Percentiles rank a stretch among this genome's conserved stretches.
phyloP scores from a whole-genome alignment of 768 basidiomycete species.

The Collybia sordida region DNA sequence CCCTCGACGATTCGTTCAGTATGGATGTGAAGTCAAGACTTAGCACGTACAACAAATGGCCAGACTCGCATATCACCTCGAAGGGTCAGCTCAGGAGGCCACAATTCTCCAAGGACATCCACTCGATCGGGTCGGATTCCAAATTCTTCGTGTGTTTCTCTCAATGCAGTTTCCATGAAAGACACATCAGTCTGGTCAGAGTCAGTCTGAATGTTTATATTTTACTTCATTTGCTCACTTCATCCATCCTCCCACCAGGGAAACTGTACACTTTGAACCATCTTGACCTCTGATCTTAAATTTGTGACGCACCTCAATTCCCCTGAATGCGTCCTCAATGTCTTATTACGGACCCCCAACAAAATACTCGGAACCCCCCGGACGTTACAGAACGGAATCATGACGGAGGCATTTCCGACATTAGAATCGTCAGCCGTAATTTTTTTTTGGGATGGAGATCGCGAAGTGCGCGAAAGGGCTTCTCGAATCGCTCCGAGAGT shows the following conservation, averaged over 20 bases:
- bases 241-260: slow-evolving; percentile 71
- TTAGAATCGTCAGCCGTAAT: background rate
- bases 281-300: background rate
- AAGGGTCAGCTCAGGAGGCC: slow-evolving; percentile 59
- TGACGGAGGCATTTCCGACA: slow-evolving; percentile 58
- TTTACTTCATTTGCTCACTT: slow-evolving; percentile 34
- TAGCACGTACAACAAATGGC: slow-evolving; percentile 68
- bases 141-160: slow-evolving; percentile 77
- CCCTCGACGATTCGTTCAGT: background rate
- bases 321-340: slow-evolving; percentile 71
- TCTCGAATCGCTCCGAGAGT: slow-evolving; percentile 30
- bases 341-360: slow-evolving; percentile 67
- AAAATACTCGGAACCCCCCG: slow-evolving; percentile 63
- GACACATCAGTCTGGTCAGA: slow-evolving; percentile 47
- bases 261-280: slow-evolving; percentile 46
- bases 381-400: slow-evolving; percentile 80
- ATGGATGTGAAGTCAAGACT: slow-evolving; percentile 8
- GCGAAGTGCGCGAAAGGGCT: slow-evolving; percentile 8
- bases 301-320: slow-evolving; percentile 63
- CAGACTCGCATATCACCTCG: slow-evolving; percentile 63
- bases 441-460: slow-evolving; percentile 8
- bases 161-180: slow-evolving; percentile 55
- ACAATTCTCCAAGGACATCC: slow-evolving; percentile 65
- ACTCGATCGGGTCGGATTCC: slow-evolving; percentile 60
- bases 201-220: slow-evolving; percentile 3